Conservation (phyloP, 805 yeast genomes). For the Candida saitoana region DNA sequence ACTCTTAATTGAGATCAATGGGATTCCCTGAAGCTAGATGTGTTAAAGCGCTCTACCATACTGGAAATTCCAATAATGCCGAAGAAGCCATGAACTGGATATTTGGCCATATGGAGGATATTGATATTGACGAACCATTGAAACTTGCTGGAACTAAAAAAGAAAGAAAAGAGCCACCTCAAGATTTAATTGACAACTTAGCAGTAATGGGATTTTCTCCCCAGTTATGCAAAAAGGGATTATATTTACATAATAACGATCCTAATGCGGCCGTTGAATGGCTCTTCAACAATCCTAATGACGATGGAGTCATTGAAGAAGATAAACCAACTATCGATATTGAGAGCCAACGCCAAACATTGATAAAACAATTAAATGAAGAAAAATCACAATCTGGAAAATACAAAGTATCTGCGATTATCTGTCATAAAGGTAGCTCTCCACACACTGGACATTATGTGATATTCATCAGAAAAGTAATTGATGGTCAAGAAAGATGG, state of each 20-base stretch:
- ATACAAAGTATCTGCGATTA: constrained; percentile 57
- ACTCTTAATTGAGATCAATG: constrained; percentile 66
- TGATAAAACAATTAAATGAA: constrained; percentile 11
- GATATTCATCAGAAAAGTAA: constrained; percentile 53
- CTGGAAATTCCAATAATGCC: constrained; percentile 53
- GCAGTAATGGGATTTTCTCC: constrained; percentile 74
- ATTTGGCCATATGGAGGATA: constrained; percentile 83
- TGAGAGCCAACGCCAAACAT: constrained; percentile 14
- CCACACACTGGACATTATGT: constrained; percentile 94
- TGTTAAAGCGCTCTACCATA: constrained; percentile 62
- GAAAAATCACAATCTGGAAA: constrained; percentile 17
- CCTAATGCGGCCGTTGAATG: constrained; percentile 83
- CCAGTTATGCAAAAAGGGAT: constrained; percentile 68
- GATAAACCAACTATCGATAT: constrained; percentile 25
- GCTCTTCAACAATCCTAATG: constrained; percentile 81
- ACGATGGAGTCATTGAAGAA: constrained; percentile 52
- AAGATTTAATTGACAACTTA: constrained; percentile 45
- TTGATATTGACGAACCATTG: constrained; percentile 67
- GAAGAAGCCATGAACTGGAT: constrained; percentile 91
- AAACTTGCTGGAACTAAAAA: constrained; percentile 19
- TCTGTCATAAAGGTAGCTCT: constrained; percentile 87
- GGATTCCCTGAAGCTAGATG: constrained; percentile 78
- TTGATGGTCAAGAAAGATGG: constrained; percentile 50
- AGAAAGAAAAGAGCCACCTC: constrained; percentile 15
- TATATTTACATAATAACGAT: constrained; percentile 54